Percentiles rank a stretch among this genome's conserved stretches.
Evolutionary conservation across 176 grass and related monocot genomes (phyloP).

Genomic region (Cocos nucifera): DNA sequence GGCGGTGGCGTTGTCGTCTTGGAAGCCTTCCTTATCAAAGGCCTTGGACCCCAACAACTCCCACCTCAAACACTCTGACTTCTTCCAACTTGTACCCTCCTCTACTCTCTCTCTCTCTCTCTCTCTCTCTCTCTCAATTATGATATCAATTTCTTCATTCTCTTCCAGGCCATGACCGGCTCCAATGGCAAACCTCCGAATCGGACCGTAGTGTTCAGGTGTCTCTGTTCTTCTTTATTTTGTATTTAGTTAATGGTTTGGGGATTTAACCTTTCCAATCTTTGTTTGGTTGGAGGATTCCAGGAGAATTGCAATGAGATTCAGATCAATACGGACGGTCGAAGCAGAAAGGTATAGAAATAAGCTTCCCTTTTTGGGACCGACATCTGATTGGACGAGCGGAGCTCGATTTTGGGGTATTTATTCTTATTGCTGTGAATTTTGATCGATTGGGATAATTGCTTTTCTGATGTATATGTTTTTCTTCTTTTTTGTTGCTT

Average conservation of each 20-base stretch:
- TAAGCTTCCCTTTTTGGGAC: background rate
- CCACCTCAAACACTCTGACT: constrained; percentile 49
- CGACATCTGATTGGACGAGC: background rate
- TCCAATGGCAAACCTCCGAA: constrained; percentile 49
- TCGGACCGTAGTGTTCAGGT: constrained; percentile 90
- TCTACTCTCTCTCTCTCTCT: background rate
- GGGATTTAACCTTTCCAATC: too few relatives aligned
- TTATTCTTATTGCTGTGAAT: background rate
- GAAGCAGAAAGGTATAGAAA: constrained; percentile 38
- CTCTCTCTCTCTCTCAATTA: background rate
- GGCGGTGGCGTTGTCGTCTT: constrained; percentile 11
- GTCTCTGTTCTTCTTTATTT: background rate
- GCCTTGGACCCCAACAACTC: too few relatives aligned
- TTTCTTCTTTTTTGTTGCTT: background rate
- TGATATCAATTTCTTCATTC: background rate
- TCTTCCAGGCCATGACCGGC: constrained; percentile 50
- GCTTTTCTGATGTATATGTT: too few relatives aligned
- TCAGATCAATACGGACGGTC: too few relatives aligned
- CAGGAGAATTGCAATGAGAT: background rate
- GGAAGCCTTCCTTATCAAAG: constrained; percentile 42
- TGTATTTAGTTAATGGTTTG: too few relatives aligned
- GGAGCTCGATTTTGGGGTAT: background rate
- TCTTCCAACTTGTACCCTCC: constrained; percentile 69
- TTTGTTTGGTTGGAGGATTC: constrained; percentile 19
- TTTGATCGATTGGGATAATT: too few relatives aligned